Evolutionary conservation across 768 basidiomycete genomes (phyloP).

Genomic region (Pleurotus ostreatus): DNA sequence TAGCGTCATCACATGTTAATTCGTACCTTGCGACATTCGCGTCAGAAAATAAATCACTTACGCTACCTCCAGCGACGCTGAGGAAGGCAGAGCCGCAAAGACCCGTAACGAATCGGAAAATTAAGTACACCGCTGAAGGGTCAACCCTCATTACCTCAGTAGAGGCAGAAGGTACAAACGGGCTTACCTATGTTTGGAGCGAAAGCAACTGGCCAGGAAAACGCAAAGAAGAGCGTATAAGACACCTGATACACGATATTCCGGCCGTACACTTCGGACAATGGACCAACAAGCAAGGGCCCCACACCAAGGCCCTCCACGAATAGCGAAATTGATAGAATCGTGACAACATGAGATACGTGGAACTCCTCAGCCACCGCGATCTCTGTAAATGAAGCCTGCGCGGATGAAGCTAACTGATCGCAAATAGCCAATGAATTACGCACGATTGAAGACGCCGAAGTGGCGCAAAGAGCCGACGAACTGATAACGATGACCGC

Average conservation of each 20-base stretch:
- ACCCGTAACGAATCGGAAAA: slow-evolving; percentile 54
- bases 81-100: slow-evolving; percentile 53
- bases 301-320: slow-evolving; percentile 57
- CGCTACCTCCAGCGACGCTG: slow-evolving; percentile 53
- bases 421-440: no score
- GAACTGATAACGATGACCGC: slow-evolving; percentile 41
- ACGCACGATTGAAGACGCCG: slow-evolving; percentile 54
- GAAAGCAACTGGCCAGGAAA: slow-evolving; percentile 73
- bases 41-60: slow-evolving; percentile 55
- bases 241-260: slow-evolving; percentile 60
- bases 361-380: slow-evolving; percentile 49
- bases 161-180: background rate
- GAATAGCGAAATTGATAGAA: slow-evolving; percentile 53
- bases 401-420: no score
- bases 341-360: slow-evolving; percentile 41
- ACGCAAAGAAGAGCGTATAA: slow-evolving; percentile 55
- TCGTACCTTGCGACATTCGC: slow-evolving; percentile 56
- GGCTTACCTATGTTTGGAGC: slow-evolving; percentile 58
- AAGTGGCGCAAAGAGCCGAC: slow-evolving; percentile 47
- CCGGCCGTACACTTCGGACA: slow-evolving; percentile 59
- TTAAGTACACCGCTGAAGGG: slow-evolving; percentile 49
- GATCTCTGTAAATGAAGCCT: slow-evolving; percentile 63
- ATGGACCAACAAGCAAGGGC: slow-evolving; percentile 50
- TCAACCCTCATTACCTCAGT: no score
- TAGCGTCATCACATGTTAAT: background rate